These are phyloP conservation scores for Kwoniella europaea DNA, from an alignment of 768 basidiomycete genomes.

Conservation along the genomic window DNA sequence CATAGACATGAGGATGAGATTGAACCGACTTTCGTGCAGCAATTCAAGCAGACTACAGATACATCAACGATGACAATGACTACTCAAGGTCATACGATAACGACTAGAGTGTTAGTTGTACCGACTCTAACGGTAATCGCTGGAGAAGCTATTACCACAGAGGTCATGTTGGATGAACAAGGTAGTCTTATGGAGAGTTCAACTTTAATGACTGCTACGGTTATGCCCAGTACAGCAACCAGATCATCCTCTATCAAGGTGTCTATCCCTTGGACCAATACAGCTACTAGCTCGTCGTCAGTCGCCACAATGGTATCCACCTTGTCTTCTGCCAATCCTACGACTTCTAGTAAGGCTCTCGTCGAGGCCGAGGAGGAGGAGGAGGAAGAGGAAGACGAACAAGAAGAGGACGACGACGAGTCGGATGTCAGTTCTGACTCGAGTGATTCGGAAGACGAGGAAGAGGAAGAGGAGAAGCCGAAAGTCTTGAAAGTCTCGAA, in stretches of 20 bases:
- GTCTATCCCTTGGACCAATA: background rate
- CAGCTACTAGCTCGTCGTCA: background rate
- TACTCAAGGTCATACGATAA: background rate
- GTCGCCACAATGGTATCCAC: background rate
- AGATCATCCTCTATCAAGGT: background rate
- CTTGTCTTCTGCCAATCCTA: background rate
- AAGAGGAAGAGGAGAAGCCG: constrained; percentile 9
- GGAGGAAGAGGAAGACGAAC: constrained; percentile 1
- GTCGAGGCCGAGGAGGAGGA: background rate
- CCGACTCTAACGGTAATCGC: constrained; percentile 8
- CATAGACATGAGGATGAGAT: background rate
- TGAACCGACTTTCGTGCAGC: background rate
- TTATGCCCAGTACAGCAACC: background rate
- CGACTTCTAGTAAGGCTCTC: background rate
- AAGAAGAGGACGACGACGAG: constrained; percentile 9
- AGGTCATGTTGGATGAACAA: constrained; percentile 15
- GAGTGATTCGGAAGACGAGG: background rate
- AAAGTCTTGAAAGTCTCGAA: background rate
- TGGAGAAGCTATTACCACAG: constrained; percentile 5
- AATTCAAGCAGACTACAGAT: background rate
- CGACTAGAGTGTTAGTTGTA: background rate
- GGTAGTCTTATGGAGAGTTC: background rate
- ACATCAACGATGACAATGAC: background rate
- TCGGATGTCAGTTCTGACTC: background rate
- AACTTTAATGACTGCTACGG: background rate